A percentile compares a stretch with the other conserved stretches of the same genome.
Evolutionary conservation across 495 filamentous ascomycete genomes (phyloP).

Genomic region (Talaromyces ruber): DNA sequence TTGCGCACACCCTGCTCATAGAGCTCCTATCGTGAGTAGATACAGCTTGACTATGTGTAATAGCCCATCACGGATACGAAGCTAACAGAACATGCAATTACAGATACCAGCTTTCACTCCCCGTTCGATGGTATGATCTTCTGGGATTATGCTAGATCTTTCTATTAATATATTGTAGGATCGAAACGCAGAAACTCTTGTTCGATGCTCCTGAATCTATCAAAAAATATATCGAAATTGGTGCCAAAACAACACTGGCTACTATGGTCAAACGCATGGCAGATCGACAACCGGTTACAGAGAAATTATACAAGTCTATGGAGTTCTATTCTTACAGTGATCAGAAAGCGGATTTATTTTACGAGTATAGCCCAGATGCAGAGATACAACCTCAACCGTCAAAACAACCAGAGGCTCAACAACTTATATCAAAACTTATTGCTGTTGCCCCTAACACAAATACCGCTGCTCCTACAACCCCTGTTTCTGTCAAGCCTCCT

Average conservation of each 20-base stretch:
- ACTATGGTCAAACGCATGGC: neutral
- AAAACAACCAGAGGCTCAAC: neutral
- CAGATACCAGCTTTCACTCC: neutral
- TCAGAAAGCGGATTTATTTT: neutral
- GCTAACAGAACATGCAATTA: neutral
- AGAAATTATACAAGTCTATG: neutral
- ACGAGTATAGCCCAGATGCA: neutral
- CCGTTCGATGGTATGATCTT: neutral
- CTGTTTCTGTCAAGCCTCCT: neutral
- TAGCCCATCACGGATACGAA: neutral
- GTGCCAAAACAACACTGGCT: neutral
- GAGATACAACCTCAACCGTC: neutral
- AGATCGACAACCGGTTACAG: neutral
- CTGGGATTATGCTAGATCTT: no score
- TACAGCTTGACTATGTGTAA: neutral
- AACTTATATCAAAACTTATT: neutral
- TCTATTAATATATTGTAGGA: neutral
- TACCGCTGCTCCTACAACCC: neutral
- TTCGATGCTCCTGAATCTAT: neutral
- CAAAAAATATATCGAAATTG: neutral
- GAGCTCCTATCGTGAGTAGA: constrained; percentile 17
- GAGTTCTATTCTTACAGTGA: neutral
- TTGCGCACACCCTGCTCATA: constrained; percentile 10
- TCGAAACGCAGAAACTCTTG: neutral
- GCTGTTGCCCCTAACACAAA: neutral